A percentile compares a stretch with the other conserved stretches of the same genome.
phyloP scores from a whole-genome alignment of 2,329 filamentous ascomycete species.

The Botrytis hyacinthi region DNA sequence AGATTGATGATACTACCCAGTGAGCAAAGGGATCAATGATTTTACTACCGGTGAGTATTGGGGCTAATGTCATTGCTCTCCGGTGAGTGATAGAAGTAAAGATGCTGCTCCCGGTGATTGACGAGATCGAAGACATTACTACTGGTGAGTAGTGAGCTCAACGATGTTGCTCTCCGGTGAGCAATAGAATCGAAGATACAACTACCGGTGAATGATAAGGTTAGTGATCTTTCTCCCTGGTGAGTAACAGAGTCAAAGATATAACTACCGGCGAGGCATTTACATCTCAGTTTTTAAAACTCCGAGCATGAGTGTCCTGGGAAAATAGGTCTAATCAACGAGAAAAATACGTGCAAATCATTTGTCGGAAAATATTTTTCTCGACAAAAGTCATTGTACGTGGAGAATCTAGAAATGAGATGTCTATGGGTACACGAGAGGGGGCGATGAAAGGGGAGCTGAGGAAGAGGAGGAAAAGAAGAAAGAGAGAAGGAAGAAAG shows the following conservation, averaged over 20 bases:
- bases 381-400: not conserved
- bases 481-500: too few species aligned
- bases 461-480: not conserved
- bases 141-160: rapidly evolving
- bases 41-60: too few species aligned
- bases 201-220: too few species aligned
- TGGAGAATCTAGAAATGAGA: not conserved
- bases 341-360: not conserved
- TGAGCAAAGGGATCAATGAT: too few species aligned
- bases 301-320: too few species aligned
- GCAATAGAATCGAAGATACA: rapidly evolving
- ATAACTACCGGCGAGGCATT: not conserved
- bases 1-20: too few species aligned
- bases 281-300: too few species aligned
- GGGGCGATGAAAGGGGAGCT: not conserved
- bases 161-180: too few species aligned
- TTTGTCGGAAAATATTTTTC: not conserved
- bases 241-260: not conserved
- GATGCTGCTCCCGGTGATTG: too few species aligned
- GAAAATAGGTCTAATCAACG: not conserved
- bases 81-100: too few species aligned
- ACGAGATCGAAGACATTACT: too few species aligned
- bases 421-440: not conserved
- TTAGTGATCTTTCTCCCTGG: too few species aligned
- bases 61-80: rapidly evolving